phyloP scores from a whole-genome alignment of 78 protist genomes.

The Emiliania huxleyi region DNA sequence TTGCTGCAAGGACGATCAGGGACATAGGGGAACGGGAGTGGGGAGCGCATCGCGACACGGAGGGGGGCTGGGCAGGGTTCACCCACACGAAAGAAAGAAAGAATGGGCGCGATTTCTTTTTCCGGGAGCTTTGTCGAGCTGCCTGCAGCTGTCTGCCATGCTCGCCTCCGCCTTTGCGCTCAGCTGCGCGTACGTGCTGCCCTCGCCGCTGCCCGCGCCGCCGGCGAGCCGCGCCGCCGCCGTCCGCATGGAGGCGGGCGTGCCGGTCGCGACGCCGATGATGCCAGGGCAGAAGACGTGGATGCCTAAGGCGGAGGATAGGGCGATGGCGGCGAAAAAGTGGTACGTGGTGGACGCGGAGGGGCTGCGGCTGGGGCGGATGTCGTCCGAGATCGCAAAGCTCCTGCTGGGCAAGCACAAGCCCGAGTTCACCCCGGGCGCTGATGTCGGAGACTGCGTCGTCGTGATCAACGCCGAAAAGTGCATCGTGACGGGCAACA shows the following conservation, averaged over 20 bases:
- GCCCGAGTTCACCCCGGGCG: background rate
- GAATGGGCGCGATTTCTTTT: too few relatives aligned
- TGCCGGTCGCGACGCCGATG: background rate
- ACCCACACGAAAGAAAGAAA: too few relatives aligned
- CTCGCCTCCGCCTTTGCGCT: background rate
- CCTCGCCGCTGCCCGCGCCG: background rate
- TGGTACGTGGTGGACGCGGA: slow-evolving; percentile 6
- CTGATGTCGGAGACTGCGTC: background rate
- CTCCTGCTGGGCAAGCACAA: slow-evolving; percentile 23
- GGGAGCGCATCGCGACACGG: too few relatives aligned
- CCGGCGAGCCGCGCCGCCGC: background rate
- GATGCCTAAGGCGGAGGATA: background rate
- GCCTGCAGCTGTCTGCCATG: background rate
- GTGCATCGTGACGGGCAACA: background rate
- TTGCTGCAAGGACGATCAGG: too few relatives aligned
- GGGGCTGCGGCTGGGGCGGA: slow-evolving; percentile 26
- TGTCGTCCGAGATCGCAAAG: slow-evolving; percentile 4
- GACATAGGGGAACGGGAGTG: too few relatives aligned
- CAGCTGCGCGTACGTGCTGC: background rate
- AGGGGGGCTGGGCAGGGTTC: too few relatives aligned
- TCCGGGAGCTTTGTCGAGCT: too few relatives aligned
- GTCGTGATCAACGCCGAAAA: background rate
- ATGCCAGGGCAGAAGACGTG: background rate
- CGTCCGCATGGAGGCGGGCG: background rate
- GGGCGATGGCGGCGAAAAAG: background rate